Evolutionary conservation across 306 rosid species (phyloP).

Genomic region (Dryas alaskensis): DNA sequence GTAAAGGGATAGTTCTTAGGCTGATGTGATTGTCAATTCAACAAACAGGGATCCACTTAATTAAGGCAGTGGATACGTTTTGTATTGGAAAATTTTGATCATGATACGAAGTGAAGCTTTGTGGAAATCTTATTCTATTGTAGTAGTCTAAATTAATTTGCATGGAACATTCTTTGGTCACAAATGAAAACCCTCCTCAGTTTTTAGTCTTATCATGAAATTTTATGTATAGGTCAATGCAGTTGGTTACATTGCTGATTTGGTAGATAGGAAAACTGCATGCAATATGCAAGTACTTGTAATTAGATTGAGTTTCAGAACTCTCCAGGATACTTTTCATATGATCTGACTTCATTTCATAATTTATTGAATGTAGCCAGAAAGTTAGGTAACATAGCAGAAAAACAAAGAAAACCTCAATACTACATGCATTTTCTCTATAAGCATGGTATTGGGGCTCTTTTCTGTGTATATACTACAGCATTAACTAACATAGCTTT

Average conservation of each 20-base stretch:
- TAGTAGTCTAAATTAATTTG: neutral
- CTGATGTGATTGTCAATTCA: conserved; percentile 12
- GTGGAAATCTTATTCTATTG: conserved; percentile 17
- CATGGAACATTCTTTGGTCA: conserved; percentile 12
- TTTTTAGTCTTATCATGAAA: conserved; percentile 5
- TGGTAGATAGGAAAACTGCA: neutral
- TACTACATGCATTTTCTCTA: conserved; percentile 19
- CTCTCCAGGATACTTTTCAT: conserved; percentile 1
- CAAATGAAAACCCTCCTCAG: neutral
- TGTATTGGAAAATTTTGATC: conserved; percentile 16
- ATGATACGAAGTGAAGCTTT: conserved; percentile 9
- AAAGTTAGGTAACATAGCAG: conserved; percentile 4
- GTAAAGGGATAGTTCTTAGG: conserved; percentile 21
- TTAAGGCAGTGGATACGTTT: conserved; percentile 20
- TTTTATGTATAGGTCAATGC: neutral
- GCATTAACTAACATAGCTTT: conserved; percentile 23
- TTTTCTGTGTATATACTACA: conserved; percentile 14
- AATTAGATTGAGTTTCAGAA: neutral
- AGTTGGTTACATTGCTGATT: neutral
- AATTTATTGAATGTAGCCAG: neutral
- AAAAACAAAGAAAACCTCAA: neutral
- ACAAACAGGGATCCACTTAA: conserved; percentile 18
- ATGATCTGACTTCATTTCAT: conserved; percentile 20
- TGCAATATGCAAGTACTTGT: neutral
- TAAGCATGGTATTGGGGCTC: conserved; percentile 14